Percentiles rank a stretch among this genome's conserved stretches.
phyloP scores from a whole-genome alignment of 352 stramenopile genomes.

The Globisporangium carolinianum region DNA sequence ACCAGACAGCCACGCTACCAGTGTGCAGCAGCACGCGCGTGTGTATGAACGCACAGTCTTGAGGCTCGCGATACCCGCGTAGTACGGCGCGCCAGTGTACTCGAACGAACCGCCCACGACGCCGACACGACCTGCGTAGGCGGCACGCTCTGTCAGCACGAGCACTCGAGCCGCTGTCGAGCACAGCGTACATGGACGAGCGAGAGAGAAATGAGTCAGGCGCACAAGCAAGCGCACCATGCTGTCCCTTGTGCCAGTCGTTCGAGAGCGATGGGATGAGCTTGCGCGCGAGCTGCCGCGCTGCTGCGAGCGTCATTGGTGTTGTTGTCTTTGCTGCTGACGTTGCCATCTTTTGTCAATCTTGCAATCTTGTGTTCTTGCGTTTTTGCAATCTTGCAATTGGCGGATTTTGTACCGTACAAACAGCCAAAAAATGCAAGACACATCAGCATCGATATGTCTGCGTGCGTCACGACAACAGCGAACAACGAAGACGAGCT shows the following conservation, averaged over 20 bases:
- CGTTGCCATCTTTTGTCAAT: neutral
- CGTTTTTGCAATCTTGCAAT: neutral
- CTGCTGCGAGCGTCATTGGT: neutral
- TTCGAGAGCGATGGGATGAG: constrained; percentile 64
- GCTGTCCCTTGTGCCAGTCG: constrained; percentile 66
- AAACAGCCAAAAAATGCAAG: no score
- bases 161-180: neutral
- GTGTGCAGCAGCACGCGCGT: neutral
- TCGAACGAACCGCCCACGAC: constrained; percentile 94
- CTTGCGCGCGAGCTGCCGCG: constrained; percentile 23
- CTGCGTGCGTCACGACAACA: no score
- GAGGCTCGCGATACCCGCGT: constrained; percentile 91
- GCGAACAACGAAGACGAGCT: no score
- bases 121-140: constrained; percentile 70
- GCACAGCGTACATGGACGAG: no score
- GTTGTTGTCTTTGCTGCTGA: neutral
- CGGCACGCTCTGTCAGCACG: no score
- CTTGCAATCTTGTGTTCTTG: neutral
- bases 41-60: constrained; percentile 47
- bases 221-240: constrained; percentile 26
- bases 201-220: no score
- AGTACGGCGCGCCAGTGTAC: constrained; percentile 97
- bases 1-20: no score
- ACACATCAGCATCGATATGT: no score
- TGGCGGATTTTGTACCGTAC: no score